Evolutionary conservation across 331 rosid species (phyloP).

Genomic region (Pyracantha coccinea): DNA sequence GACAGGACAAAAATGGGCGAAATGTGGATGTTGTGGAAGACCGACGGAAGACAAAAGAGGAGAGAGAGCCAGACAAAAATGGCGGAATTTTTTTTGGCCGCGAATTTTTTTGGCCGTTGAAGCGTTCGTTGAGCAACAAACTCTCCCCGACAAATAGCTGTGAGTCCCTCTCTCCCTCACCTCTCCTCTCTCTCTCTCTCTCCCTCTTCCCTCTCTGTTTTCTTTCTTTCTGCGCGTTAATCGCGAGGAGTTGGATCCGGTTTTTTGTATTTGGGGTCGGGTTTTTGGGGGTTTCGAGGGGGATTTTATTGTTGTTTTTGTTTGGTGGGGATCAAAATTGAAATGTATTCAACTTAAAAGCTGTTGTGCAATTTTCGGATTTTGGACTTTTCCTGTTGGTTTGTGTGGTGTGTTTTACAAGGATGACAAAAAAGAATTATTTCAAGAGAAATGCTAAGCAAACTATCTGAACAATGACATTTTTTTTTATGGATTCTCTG

Average conservation of each 20-base stretch:
- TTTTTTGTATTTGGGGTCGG: neutral
- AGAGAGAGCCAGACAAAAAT: slow-evolving; percentile 6
- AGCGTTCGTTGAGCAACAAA: slow-evolving; percentile 66
- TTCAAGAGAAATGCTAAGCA: too few relatives aligned
- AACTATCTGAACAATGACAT: too few relatives aligned
- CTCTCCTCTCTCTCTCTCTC: neutral
- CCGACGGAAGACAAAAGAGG: slow-evolving; percentile 22
- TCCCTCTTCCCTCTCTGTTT: neutral
- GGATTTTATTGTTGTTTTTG: neutral
- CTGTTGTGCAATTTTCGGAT: too few relatives aligned
- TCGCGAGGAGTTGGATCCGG: neutral
- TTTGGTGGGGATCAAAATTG: neutral
- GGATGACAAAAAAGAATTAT: too few relatives aligned
- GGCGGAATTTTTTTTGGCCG: slow-evolving; percentile 36
- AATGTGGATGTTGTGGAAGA: slow-evolving; percentile 5
- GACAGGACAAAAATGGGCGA: slow-evolving; percentile 17
- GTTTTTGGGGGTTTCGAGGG: neutral
- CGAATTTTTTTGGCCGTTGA: slow-evolving; percentile 73
- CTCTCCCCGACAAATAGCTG: slow-evolving; percentile 27
- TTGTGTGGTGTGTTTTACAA: neutral
- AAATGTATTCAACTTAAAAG: too few relatives aligned
- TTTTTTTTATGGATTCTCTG: too few relatives aligned
- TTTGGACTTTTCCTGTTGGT: neutral
- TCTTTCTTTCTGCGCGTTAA: neutral
- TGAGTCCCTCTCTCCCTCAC: neutral